Percentiles rank a stretch among this genome's conserved stretches.
Evolutionary conservation across 2,329 filamentous ascomycete genomes (phyloP).

Genomic region (Sarocladiaceae sp.): DNA sequence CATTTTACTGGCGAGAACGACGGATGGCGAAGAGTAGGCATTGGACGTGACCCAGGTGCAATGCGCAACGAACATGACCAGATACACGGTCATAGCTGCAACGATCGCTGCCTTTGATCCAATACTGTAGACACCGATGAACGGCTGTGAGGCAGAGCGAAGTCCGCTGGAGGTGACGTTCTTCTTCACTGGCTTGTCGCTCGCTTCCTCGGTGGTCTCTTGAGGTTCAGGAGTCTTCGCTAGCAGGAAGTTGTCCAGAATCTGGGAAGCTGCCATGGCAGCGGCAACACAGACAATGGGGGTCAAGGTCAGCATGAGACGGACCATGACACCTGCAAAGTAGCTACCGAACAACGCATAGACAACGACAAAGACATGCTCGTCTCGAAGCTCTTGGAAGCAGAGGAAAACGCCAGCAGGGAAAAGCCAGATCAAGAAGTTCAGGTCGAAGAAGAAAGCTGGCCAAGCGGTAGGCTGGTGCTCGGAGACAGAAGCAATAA

Average conservation of each 20-base stretch:
- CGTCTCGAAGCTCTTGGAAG: conserved; percentile 88
- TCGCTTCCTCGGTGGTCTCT: conserved; percentile 40
- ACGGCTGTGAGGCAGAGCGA: conserved; percentile 65
- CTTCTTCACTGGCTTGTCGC: conserved; percentile 46
- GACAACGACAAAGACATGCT: conserved; percentile 97
- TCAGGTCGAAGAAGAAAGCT: conserved; percentile 98
- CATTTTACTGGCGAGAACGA: conserved; percentile 86
- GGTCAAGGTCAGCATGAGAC: conserved; percentile 95
- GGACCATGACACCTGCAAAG: conserved; percentile 99
- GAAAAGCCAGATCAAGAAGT: conserved; percentile 98
- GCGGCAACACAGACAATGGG: conserved; percentile 94
- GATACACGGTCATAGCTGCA: conserved; percentile 68
- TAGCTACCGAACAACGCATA: conserved; percentile 97
- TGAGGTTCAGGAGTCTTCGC: conserved; percentile 54
- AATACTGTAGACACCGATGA: conserved; percentile 78
- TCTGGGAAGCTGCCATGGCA: conserved; percentile 80
- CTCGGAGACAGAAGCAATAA: conserved; percentile 99
- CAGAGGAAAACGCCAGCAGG: conserved; percentile 97
- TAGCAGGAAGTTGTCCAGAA: conserved; percentile 82
- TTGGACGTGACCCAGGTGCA: conserved; percentile 99
- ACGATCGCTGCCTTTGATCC: conserved; percentile 78
- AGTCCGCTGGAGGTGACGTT: conserved; percentile 52
- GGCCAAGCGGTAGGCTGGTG: conserved; percentile 99
- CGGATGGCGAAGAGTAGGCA: conserved; percentile 96
- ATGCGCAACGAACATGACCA: conserved; percentile 91